These are phyloP conservation scores for Areca catechu DNA, from an alignment of 176 grass and related monocot genomes.

Conservation along the genomic window DNA sequence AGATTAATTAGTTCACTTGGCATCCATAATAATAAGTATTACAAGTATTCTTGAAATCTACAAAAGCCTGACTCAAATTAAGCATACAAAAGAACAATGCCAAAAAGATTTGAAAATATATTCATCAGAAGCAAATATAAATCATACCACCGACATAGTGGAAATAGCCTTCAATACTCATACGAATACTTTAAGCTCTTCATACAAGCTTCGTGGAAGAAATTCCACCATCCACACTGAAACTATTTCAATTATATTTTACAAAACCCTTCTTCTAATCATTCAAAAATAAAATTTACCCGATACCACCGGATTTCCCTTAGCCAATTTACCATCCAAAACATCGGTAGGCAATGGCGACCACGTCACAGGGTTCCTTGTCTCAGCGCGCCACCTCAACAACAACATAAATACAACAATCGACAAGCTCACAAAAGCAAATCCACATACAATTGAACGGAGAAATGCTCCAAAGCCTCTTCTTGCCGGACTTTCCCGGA, in stretches of 20 bases:
- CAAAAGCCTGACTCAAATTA: too few species aligned
- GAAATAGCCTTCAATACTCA: too few species aligned
- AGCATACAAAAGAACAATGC: too few species aligned
- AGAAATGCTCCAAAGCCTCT: constrained; percentile 67
- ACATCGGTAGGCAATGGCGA: constrained; percentile 30
- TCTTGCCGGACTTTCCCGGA: constrained; percentile 27
- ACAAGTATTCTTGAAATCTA: too few species aligned
- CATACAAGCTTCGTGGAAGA: too few species aligned
- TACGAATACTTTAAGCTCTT: too few species aligned
- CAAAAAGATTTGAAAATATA: too few species aligned
- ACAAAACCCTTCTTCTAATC: too few species aligned
- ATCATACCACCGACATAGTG: too few species aligned
- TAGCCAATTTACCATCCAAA: constrained; percentile 36
- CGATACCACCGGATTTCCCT: constrained; percentile 39
- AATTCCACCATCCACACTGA: constrained; percentile 20
- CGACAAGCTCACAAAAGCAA: constrained; percentile 50
- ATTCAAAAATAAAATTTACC: constrained; percentile 44
- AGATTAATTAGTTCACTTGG: too few species aligned
- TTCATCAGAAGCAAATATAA: too few species aligned
- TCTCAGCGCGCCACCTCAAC: constrained; percentile 50
- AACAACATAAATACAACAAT: constrained; percentile 40
- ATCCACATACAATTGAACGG: constrained; percentile 57
- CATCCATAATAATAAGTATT: too few species aligned
- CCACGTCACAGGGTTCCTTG: constrained; percentile 34
- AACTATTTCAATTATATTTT: constrained; percentile 8